phyloP scores from a whole-genome alignment of 225 moss, liverwort and hornwort genomes.

The Pseudoscleropodium purum region DNA sequence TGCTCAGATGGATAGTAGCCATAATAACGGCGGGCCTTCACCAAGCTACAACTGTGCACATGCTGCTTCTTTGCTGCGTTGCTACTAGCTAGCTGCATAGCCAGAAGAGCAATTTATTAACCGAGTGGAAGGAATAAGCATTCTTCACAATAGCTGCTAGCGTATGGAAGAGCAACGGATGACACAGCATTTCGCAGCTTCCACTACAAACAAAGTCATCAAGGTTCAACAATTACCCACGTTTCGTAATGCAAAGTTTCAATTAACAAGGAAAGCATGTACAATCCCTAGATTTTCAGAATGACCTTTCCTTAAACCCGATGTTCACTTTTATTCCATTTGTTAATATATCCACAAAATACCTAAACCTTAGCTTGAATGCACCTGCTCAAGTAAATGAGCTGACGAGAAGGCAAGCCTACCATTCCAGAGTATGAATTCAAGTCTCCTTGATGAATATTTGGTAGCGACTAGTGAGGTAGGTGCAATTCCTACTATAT shows the following conservation, averaged over 20 bases:
- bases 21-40: conserved; percentile 75
- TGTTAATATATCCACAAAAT: not conserved
- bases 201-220: not conserved
- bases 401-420: not conserved
- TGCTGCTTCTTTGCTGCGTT: conserved; percentile 84
- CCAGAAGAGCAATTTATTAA: not conserved
- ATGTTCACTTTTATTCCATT: not conserved
- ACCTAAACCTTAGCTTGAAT: not conserved
- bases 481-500: not conserved
- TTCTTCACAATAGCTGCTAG: not conserved
- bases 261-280: not conserved
- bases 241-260: not conserved
- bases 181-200: not conserved
- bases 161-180: not conserved
- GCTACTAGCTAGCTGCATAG: conserved; percentile 43
- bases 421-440: not conserved
- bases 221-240: not conserved
- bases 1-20: conserved; percentile 83
- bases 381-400: not conserved
- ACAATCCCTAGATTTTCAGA: not conserved
- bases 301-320: not conserved
- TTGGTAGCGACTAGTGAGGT: not conserved
- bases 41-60: conserved; percentile 94
- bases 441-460: not conserved
- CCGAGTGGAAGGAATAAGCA: not conserved